Base-by-base conservation (phyloP, 306 rosid genomes). In the Vigna nakashimae region DNA sequence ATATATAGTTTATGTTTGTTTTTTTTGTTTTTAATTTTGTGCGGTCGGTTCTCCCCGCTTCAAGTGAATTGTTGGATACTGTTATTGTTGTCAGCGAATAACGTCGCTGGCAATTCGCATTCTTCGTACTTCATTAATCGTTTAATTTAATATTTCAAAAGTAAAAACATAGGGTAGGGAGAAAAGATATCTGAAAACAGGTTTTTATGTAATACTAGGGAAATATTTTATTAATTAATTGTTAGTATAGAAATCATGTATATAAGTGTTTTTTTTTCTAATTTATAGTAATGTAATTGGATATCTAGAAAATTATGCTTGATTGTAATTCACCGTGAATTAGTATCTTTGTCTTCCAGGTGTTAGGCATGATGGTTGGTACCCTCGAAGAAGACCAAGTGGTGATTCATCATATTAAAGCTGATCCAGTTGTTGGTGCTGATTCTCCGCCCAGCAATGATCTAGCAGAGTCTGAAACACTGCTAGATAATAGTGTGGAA, bases 351-450 rank as follows among this genome's bases (percentile, higher is more conserved):
- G 43, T 28, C 36, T 81, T 77, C 62, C 58, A 60, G 75, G 71
- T 76, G 53, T 82, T 74, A 73, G 81, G 74, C 63, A 80, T 80
- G 59, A 83, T 90, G 91, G 75, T 82, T 4, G 64, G 26, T 26
- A 60, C 87, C 5, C 83, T 84, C 15, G 90, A 86, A 67, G 90
- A 83, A 58, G 96, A 79, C 70, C 88, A 71, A 75, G 74, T 22
- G 3, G 77, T 24, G 17, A 55, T 57, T 20, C 66, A 71, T 66
- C 73, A 68, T 30, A 22, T 36, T 72, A 79, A 82, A 78, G 67
- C 49, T 60, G 82, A 49, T 0, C 20, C 84, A 22, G 73, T 51
- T 52, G 69, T 51, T 52, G 63, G 32, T 30, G 20, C 56, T 34
- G 84, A 79, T 82, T 5, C 60, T 77, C 80, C 24, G 24, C 60